phyloP scores from a whole-genome alignment of 2,329 filamentous ascomycete genomes.

The Pseudogymnoascus sp. region DNA sequence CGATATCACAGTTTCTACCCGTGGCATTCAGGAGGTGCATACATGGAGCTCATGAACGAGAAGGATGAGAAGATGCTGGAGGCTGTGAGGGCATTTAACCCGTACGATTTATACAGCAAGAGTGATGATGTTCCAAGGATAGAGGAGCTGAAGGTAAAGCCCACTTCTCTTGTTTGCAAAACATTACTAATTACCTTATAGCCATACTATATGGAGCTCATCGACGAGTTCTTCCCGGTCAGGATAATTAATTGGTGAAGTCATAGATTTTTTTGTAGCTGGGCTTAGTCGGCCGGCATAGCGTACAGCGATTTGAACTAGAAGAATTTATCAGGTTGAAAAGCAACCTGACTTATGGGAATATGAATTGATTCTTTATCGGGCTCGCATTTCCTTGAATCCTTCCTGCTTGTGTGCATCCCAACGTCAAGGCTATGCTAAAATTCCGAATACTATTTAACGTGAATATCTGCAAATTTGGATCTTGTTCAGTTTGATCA shows the following conservation, averaged over 20 bases:
- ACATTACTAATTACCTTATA: slow-evolving; percentile 23
- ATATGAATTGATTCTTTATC: not conserved
- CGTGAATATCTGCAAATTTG: not conserved
- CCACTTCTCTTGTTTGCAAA: not conserved
- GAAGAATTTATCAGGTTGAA: not conserved
- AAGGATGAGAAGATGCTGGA: slow-evolving; percentile 77
- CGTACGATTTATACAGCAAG: slow-evolving; percentile 86
- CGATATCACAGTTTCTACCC: slow-evolving; percentile 84
- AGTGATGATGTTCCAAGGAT: slow-evolving; percentile 67
- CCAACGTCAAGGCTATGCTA: not conserved
- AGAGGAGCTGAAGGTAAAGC: slow-evolving; percentile 55
- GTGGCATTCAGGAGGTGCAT: slow-evolving; percentile 76
- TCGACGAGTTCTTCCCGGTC: slow-evolving; percentile 64
- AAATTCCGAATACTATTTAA: not conserved
- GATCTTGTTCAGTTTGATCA: not conserved
- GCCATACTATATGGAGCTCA: slow-evolving; percentile 66
- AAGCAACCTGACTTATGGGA: not conserved
- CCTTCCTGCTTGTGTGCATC: not conserved
- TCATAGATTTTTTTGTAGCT: slow-evolving; percentile 1
- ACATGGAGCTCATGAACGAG: slow-evolving; percentile 69
- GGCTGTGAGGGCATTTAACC: slow-evolving; percentile 77
- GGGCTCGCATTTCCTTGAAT: not conserved
- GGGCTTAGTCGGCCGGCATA: not conserved
- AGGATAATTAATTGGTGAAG: slow-evolving; percentile 60
- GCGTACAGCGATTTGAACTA: not conserved